Conservation (phyloP, 768 basidiomycete species). For the Candolleomyces eurysporus region DNA sequence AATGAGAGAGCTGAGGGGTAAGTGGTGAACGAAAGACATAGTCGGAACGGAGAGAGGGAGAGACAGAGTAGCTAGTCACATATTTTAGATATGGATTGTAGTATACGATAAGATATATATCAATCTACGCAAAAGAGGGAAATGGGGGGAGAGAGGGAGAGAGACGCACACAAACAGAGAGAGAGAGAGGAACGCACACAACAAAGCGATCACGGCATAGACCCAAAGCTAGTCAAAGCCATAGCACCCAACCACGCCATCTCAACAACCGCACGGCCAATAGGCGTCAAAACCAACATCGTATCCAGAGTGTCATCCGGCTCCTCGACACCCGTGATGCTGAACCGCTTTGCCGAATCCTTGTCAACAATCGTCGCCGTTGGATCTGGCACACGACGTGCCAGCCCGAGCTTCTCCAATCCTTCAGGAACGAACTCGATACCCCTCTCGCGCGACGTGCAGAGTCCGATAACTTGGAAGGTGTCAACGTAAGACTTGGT, state of each 20-base stretch:
- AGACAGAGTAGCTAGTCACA: not conserved
- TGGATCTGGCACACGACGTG: constrained; percentile 34
- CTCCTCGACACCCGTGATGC: constrained; percentile 15
- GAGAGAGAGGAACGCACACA: too few relatives aligned
- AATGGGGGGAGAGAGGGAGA: not conserved
- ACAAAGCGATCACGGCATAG: constrained; percentile 6
- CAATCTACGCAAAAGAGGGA: not conserved
- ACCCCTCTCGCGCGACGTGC: constrained; percentile 59
- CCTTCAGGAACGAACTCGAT: constrained; percentile 83
- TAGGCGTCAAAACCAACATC: constrained; percentile 45
- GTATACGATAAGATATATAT: not conserved
- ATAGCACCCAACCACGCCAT: constrained; percentile 56
- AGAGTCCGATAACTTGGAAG: constrained; percentile 52
- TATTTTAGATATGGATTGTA: not conserved
- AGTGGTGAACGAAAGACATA: not conserved
- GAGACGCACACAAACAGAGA: not conserved
- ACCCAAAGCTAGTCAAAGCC: constrained; percentile 51
- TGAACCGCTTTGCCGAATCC: constrained; percentile 9
- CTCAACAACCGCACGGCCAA: constrained; percentile 53
- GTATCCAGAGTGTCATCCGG: constrained; percentile 37
- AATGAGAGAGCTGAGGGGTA: not conserved
- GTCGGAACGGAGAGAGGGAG: not conserved
- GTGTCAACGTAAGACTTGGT: constrained; percentile 19
- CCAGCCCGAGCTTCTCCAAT: constrained; percentile 71
- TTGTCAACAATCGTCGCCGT: constrained; percentile 10